These are phyloP conservation scores for Fusarium sp. DNA, from an alignment of 2,329 filamentous ascomycete species.

Conservation along the genomic window DNA sequence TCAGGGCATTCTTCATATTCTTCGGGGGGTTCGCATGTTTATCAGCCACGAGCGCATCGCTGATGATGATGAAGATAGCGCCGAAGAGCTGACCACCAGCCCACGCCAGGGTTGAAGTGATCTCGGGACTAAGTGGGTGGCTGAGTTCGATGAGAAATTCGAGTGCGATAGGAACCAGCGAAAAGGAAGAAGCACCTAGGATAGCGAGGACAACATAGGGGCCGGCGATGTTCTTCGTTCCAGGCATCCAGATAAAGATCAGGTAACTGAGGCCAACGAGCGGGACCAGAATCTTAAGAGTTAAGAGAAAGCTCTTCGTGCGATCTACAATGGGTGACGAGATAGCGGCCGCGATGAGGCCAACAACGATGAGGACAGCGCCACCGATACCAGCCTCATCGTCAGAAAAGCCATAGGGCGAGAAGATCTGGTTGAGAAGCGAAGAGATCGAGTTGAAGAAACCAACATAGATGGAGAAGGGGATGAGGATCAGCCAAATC, in stretches of 20 bases:
- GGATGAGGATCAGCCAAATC: constrained; percentile 83
- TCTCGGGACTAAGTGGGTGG: constrained; percentile 87
- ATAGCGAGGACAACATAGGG: constrained; percentile 81
- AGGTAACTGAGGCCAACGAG: constrained; percentile 81
- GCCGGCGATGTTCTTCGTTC: constrained; percentile 69
- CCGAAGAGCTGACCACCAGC: constrained; percentile 87
- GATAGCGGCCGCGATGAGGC: constrained; percentile 81
- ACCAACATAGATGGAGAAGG: constrained; percentile 88
- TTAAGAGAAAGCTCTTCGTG: constrained; percentile 80
- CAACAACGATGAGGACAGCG: constrained; percentile 88
- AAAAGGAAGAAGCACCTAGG: constrained; percentile 84
- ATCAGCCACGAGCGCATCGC: constrained; percentile 77
- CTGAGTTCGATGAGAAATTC: constrained; percentile 91
- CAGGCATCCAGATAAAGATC: constrained; percentile 81
- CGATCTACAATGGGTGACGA: constrained; percentile 86
- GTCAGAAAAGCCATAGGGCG: constrained; percentile 86
- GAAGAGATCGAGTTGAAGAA: constrained; percentile 94
- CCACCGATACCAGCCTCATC: constrained; percentile 90
- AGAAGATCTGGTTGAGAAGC: constrained; percentile 89
- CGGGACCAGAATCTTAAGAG: constrained; percentile 80
- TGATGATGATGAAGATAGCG: constrained; percentile 84
- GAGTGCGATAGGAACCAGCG: constrained; percentile 83
- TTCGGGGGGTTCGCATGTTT: constrained; percentile 67
- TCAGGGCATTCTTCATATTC: constrained; percentile 80
- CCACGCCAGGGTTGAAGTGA: constrained; percentile 88